Conservation (phyloP, 305 asterid genomes). For the Nicotiana rustica region DNA sequence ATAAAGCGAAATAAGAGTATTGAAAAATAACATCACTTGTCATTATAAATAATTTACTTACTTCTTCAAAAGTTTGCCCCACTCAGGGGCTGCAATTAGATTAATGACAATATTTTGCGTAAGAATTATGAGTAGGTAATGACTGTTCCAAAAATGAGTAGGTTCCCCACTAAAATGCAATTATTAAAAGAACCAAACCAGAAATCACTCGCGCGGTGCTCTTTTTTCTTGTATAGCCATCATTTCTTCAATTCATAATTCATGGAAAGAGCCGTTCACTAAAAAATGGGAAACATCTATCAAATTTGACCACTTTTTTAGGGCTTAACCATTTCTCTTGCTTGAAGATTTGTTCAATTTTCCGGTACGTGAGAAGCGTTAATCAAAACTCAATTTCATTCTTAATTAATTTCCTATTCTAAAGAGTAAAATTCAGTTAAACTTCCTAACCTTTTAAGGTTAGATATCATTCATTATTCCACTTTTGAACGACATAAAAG, state of each 20-base stretch:
- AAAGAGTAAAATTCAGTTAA: background rate
- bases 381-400: too few species aligned
- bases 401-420: too few species aligned
- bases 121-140: background rate
- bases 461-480: background rate
- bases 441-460: background rate
- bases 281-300: background rate
- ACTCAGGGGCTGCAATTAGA: too few species aligned
- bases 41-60: too few species aligned
- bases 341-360: background rate
- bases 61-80: too few species aligned
- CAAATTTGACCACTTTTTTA: background rate
- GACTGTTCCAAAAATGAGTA: constrained; percentile 29
- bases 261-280: background rate
- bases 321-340: background rate
- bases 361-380: too few species aligned
- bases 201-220: background rate
- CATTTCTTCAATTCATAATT: constrained; percentile 23
- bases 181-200: constrained; percentile 22
- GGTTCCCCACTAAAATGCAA: constrained; percentile 37
- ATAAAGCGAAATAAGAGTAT: too few species aligned
- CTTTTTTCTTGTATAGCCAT: constrained; percentile 28
- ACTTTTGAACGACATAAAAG: background rate
- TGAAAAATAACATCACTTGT: too few species aligned
- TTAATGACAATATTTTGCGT: too few species aligned